Conservation (phyloP, 495 filamentous ascomycete genomes). For the Copromyces sp. region DNA sequence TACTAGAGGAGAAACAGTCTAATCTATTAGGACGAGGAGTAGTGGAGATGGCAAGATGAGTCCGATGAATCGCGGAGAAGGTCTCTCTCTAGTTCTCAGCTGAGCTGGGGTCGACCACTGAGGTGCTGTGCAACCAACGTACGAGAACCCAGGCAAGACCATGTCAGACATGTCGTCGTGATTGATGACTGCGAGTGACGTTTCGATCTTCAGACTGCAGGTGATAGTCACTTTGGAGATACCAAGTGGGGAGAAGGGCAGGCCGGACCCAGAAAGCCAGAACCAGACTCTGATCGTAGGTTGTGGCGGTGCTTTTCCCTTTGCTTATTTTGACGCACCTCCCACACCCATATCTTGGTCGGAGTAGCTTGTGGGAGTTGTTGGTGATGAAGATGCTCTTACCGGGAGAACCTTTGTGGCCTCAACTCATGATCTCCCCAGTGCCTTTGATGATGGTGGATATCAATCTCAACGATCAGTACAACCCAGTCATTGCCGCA, state of each 20-base stretch:
- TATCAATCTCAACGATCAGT: neutral
- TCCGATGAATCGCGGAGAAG: neutral
- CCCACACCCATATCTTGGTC: neutral
- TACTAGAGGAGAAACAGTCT: neutral
- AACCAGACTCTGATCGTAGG: neutral
- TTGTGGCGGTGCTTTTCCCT: neutral
- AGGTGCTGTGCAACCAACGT: neutral
- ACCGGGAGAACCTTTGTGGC: neutral
- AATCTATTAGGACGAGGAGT: neutral
- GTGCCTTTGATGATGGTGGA: neutral
- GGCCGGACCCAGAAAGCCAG: neutral
- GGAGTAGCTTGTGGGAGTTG: neutral
- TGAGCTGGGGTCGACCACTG: neutral
- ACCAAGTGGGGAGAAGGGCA: neutral
- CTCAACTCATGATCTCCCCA: neutral
- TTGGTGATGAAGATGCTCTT: neutral
- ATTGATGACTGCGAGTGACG: neutral
- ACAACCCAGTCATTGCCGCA: neutral
- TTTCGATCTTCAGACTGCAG: neutral
- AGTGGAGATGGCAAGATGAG: neutral
- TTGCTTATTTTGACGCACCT: neutral
- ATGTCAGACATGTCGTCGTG: neutral
- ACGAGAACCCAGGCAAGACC: neutral
- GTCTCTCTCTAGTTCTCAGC: neutral
- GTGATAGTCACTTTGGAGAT: neutral